phyloP scores from a whole-genome alignment of 1,284 basidiomycete genomes.

The Malassezia cuniculi region DNA sequence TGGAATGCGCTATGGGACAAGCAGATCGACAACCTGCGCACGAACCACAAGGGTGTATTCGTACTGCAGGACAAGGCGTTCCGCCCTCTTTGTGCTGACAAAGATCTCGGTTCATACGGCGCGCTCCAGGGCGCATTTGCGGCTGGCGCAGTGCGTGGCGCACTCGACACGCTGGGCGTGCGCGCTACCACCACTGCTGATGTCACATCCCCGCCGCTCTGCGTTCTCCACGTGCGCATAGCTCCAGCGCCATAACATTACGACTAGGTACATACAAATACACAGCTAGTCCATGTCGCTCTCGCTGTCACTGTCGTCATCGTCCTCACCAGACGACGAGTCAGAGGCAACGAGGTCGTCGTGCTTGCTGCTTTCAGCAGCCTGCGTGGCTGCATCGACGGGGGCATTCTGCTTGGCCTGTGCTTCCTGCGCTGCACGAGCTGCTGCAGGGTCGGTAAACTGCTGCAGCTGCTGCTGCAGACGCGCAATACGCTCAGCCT shows the following conservation, averaged over 20 bases:
- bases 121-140: slow-evolving; percentile 14
- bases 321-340: slow-evolving; percentile 27
- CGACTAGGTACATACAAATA: too few species aligned
- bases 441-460: slow-evolving; percentile 29
- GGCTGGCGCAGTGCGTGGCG: slow-evolving; percentile 14
- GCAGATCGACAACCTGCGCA: slow-evolving; percentile 85
- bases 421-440: not conserved
- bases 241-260: too few species aligned
- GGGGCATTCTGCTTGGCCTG: slow-evolving; percentile 7
- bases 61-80: slow-evolving; percentile 83
- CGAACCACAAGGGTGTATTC: slow-evolving; percentile 89
- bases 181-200: slow-evolving; percentile 9
- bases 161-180: slow-evolving; percentile 14
- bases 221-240: too few species aligned
- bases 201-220: slow-evolving; percentile 4
- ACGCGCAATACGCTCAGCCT: slow-evolving; percentile 38
- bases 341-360: slow-evolving; percentile 42
- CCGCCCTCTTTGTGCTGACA: slow-evolving; percentile 68
- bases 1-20: slow-evolving; percentile 78
- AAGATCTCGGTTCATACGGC: slow-evolving; percentile 49
- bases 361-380: too few species aligned
- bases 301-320: slow-evolving; percentile 22
- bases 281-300: slow-evolving; percentile 16
- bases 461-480: slow-evolving; percentile 41
- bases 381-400: too few species aligned